Conservation (phyloP, 1,139 yeast species). For the Saccharomycopsis hybrid region DNA sequence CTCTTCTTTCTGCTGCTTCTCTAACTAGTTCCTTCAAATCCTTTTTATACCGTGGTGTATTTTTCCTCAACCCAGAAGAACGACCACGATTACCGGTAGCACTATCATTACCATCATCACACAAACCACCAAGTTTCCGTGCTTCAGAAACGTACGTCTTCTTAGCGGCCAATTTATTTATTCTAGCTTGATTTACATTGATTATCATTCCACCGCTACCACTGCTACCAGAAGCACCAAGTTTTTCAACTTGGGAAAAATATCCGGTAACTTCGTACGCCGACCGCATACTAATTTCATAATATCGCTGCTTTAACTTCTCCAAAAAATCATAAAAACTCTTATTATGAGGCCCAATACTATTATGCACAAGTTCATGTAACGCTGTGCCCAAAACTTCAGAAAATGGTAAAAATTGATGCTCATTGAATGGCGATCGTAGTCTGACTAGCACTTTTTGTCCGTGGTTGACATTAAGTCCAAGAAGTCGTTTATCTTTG, state of each 20-base stretch:
- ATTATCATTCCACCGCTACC: constrained; percentile 12
- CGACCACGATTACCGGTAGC: no score
- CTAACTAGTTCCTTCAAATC: constrained; percentile 45
- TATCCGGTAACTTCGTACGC: constrained; percentile 35
- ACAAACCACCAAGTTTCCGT: constrained; percentile 24
- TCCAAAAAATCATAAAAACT: constrained; percentile 63
- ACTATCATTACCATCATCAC: constrained; percentile 16
- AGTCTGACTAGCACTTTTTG: constrained; percentile 66
- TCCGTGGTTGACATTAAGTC: constrained; percentile 85
- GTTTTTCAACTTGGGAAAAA: constrained; percentile 45
- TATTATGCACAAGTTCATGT: constrained; percentile 83
- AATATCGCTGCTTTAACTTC: constrained; percentile 51
- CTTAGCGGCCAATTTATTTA: constrained; percentile 20
- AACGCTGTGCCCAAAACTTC: constrained; percentile 75
- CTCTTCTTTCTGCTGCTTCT: constrained; percentile 63
- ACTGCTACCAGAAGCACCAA: constrained; percentile 27
- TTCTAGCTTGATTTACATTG: constrained; percentile 22
- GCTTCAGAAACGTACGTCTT: constrained; percentile 22
- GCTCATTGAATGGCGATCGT: constrained; percentile 50
- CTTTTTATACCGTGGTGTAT: constrained; percentile 22
- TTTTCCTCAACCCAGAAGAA: constrained; percentile 13
- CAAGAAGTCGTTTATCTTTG: constrained; percentile 57
- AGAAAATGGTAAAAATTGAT: constrained; percentile 57
- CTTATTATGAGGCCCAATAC: constrained; percentile 73
- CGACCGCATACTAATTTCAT: constrained; percentile 44